Evolutionary conservation across 129 eudicot genomes (phyloP).

Genomic region (Tanacetum coccineum): DNA sequence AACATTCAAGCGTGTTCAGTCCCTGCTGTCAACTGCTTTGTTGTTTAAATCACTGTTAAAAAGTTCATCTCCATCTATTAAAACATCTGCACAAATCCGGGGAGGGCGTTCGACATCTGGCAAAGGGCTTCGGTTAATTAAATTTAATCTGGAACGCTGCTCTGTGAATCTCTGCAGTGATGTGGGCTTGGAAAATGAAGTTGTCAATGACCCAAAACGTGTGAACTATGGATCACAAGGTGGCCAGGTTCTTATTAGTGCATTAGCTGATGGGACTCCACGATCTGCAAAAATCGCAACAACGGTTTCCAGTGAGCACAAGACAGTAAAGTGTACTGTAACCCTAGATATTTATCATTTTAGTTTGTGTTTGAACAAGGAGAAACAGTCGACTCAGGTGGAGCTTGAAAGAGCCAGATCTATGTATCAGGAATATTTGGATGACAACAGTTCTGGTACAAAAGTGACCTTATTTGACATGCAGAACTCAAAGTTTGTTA

Average conservation of each 20-base stretch:
- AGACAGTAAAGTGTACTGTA: slow-evolving; percentile 51
- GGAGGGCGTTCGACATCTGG: slow-evolving; percentile 62
- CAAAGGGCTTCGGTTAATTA: slow-evolving; percentile 67
- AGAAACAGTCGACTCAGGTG: slow-evolving; percentile 74
- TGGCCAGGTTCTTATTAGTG: slow-evolving; percentile 65
- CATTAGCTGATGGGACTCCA: slow-evolving; percentile 71
- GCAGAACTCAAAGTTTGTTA: slow-evolving; percentile 81
- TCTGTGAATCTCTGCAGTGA: slow-evolving; percentile 64
- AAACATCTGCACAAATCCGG: slow-evolving; percentile 45
- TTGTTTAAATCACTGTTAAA: slow-evolving; percentile 57
- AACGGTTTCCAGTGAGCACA: slow-evolving; percentile 54
- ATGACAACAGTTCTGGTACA: slow-evolving; percentile 42
- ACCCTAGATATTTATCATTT: slow-evolving; percentile 82
- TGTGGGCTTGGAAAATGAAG: slow-evolving; percentile 62
- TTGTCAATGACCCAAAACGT: slow-evolving; percentile 70
- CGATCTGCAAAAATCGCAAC: slow-evolving; percentile 76
- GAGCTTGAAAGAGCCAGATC: slow-evolving; percentile 92
- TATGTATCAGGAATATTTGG: slow-evolving; percentile 65
- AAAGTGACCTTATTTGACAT: slow-evolving; percentile 75
- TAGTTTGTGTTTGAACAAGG: slow-evolving; percentile 70
- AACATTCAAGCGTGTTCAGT: slow-evolving; percentile 83
- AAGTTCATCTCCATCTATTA: slow-evolving; percentile 50
- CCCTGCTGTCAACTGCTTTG: slow-evolving; percentile 62
- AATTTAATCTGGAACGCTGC: slow-evolving; percentile 73
- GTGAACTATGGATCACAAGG: slow-evolving; percentile 98